These are phyloP conservation scores for Pleurotus platypus DNA, from an alignment of 768 basidiomycete species.

Conservation along the genomic window DNA sequence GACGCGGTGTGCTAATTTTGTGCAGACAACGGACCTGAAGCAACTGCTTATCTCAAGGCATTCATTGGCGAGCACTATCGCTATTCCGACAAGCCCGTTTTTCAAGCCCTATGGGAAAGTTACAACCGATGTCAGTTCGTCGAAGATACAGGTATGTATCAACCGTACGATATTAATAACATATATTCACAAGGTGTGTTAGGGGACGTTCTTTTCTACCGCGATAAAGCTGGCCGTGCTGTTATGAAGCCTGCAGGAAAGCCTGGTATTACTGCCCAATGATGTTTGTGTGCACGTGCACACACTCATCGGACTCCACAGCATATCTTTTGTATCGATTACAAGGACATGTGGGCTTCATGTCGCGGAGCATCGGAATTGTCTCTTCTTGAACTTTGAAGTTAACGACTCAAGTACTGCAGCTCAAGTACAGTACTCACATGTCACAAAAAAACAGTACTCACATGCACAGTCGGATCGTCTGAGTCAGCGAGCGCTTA, in stretches of 20 bases:
- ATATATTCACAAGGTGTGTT: neutral
- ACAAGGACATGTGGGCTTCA: too few relatives aligned
- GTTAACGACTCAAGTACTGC: too few relatives aligned
- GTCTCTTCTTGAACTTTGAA: too few relatives aligned
- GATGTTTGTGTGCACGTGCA: too few relatives aligned
- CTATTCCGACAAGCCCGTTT: conserved; percentile 19
- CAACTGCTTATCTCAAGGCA: conserved; percentile 30
- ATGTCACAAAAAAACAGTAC: too few relatives aligned
- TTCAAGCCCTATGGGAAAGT: conserved; percentile 31
- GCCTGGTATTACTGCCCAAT: too few relatives aligned
- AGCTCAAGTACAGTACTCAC: too few relatives aligned
- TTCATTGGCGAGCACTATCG: conserved; percentile 37
- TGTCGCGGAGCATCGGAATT: too few relatives aligned
- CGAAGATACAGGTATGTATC: conserved; percentile 33
- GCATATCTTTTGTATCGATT: too few relatives aligned
- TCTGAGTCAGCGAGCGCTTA: too few relatives aligned
- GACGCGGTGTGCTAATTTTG: neutral
- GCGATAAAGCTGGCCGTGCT: conserved; percentile 18
- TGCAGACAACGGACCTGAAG: conserved; percentile 34
- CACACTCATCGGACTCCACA: too few relatives aligned
- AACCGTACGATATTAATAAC: neutral
- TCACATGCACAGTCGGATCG: too few relatives aligned
- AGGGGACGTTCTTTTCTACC: conserved; percentile 25
- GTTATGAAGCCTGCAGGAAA: neutral
- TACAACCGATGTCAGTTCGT: conserved; percentile 38